Evolutionary conservation across 2,329 filamentous ascomycete genomes (phyloP).

Genomic region (Pseudocercospora vitis): DNA sequence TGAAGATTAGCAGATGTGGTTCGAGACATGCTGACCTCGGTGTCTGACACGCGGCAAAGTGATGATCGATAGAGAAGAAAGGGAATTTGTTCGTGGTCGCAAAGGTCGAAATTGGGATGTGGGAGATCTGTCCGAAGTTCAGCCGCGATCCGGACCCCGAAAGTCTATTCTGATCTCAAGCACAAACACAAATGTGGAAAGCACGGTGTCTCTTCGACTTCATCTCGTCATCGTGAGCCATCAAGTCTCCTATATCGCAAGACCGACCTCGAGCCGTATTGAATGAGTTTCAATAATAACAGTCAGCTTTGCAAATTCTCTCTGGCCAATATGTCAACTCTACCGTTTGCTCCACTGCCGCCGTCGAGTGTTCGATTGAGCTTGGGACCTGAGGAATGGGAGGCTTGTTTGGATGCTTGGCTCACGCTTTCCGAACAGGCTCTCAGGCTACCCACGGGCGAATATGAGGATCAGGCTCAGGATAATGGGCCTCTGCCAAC

Average conservation of each 20-base stretch:
- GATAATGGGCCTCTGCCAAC: slow-evolving; percentile 59
- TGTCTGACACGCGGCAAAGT: slow-evolving; percentile 52
- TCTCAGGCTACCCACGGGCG: slow-evolving; percentile 56
- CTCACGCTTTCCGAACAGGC: slow-evolving; percentile 65
- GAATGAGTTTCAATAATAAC: too few relatives aligned
- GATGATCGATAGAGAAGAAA: slow-evolving; percentile 48
- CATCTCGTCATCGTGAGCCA: slow-evolving; percentile 10
- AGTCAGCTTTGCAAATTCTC: too few relatives aligned
- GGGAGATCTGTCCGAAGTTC: slow-evolving; percentile 8
- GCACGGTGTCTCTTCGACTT: slow-evolving; percentile 8
- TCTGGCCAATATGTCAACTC: background rate
- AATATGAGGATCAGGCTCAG: slow-evolving; percentile 51
- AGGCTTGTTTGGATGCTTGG: slow-evolving; percentile 75
- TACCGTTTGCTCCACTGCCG: slow-evolving; percentile 53
- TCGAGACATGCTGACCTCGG: slow-evolving; percentile 26
- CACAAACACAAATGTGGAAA: too few relatives aligned
- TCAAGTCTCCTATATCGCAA: background rate
- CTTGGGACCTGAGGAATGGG: slow-evolving; percentile 72
- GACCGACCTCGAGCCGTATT: background rate
- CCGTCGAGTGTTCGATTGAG: slow-evolving; percentile 64
- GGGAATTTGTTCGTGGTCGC: slow-evolving; percentile 15
- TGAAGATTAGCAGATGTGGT: background rate
- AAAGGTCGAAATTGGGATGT: slow-evolving; percentile 15
- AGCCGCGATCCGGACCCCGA: slow-evolving; percentile 9
- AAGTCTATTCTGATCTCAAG: slow-evolving; percentile 6